Conservation (phyloP, 2,329 filamentous ascomycete genomes). For the Chrysoporthe cubensis region DNA sequence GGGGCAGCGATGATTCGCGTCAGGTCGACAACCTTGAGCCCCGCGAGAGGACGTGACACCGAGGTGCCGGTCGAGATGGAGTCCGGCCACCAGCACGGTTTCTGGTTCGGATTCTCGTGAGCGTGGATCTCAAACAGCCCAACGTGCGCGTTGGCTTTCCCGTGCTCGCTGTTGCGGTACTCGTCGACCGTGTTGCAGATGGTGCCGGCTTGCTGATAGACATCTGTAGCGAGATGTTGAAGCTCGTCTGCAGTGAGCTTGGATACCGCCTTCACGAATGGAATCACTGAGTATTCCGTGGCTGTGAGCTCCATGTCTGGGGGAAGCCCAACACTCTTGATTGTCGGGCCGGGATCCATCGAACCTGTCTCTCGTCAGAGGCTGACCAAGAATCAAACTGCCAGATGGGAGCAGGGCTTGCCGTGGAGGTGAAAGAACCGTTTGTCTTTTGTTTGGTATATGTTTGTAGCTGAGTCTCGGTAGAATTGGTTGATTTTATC, state of each 20-base stretch:
- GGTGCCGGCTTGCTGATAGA: conserved; percentile 35
- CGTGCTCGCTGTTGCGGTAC: conserved; percentile 36
- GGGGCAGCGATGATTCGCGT: conserved; percentile 52
- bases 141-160: conserved; percentile 31
- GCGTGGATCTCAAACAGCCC: conserved; percentile 35
- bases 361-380: conserved; percentile 13
- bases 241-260: conserved; percentile 30
- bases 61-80: conserved; percentile 32
- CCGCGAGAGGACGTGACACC: conserved; percentile 43
- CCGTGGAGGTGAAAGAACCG: conserved; percentile 33
- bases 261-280: conserved; percentile 29
- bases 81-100: conserved; percentile 48
- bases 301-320: conserved; percentile 21
- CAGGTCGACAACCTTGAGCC: conserved; percentile 54
- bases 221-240: conserved; percentile 32
- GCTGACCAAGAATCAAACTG: not conserved
- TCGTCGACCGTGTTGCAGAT: conserved; percentile 35
- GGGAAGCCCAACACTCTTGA: conserved; percentile 29
- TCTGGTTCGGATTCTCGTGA: conserved; percentile 31
- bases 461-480: conserved; percentile 34
- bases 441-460: conserved; percentile 32
- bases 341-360: conserved; percentile 28
- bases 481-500: conserved; percentile 3
- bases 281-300: conserved; percentile 16
- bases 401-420: not conserved